Percentiles rank a stretch among this genome's conserved stretches.
phyloP scores from a whole-genome alignment of 1,284 basidiomycete genomes.

The Ceratobasidium sp. region DNA sequence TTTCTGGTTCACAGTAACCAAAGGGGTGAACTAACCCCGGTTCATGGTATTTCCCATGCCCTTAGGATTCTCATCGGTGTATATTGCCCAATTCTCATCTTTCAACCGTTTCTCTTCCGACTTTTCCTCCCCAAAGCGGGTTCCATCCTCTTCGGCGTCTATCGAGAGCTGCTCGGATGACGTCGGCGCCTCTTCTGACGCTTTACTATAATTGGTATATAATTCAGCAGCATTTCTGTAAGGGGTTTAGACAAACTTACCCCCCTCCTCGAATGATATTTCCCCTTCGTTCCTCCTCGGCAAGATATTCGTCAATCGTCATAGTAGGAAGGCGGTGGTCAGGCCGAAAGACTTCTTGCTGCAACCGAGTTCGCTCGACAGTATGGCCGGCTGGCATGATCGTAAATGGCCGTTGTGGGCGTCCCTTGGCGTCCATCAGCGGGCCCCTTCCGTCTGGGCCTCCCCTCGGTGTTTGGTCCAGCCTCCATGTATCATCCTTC shows the following conservation, averaged over 20 bases:
- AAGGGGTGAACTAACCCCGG: slow-evolving; percentile 69
- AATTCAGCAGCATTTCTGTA: neutral
- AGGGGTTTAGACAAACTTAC: slow-evolving; percentile 64
- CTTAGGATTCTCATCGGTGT: slow-evolving; percentile 81
- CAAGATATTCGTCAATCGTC: slow-evolving; percentile 95
- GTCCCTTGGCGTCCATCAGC: slow-evolving; percentile 79
- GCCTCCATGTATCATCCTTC: slow-evolving; percentile 75
- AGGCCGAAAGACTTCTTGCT: slow-evolving; percentile 86
- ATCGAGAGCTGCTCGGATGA: slow-evolving; percentile 81
- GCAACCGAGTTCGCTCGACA: slow-evolving; percentile 75
- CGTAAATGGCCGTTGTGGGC: slow-evolving; percentile 89
- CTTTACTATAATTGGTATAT: slow-evolving; percentile 64
- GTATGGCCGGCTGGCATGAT: slow-evolving; percentile 81
- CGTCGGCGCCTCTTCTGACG: slow-evolving; percentile 75
- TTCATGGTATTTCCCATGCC: slow-evolving; percentile 97
- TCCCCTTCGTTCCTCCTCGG: slow-evolving; percentile 85
- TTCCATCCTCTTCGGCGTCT: slow-evolving; percentile 88
- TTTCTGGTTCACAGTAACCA: neutral
- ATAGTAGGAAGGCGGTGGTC: slow-evolving; percentile 93
- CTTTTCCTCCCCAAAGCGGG: slow-evolving; percentile 74
- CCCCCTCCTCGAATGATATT: slow-evolving; percentile 91
- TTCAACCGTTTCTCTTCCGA: slow-evolving; percentile 82
- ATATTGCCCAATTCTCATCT: slow-evolving; percentile 89
- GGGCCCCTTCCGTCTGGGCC: slow-evolving; percentile 69
- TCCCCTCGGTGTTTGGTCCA: slow-evolving; percentile 66